Conservation (phyloP, 2,329 filamentous ascomycete genomes). For the Aspergillus terreus region DNA sequence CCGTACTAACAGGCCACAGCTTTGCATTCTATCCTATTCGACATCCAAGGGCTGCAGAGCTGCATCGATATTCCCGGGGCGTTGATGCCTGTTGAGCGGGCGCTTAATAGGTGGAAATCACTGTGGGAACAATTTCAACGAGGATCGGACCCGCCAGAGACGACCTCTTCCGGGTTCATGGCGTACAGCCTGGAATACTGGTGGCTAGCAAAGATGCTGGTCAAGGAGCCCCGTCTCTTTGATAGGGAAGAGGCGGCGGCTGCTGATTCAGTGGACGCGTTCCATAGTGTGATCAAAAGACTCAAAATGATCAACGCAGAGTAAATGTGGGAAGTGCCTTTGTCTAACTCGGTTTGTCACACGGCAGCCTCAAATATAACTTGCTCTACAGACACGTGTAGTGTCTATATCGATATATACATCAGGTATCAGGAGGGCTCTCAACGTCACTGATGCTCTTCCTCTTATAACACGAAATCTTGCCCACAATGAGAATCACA, state of each 20-base stretch:
- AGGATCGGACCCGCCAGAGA: not conserved
- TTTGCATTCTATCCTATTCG: constrained; percentile 1
- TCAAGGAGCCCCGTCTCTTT: not conserved
- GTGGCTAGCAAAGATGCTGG: constrained; percentile 1
- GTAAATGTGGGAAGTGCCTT: no score
- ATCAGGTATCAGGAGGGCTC: not conserved
- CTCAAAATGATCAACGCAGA: not conserved
- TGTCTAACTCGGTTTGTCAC: no score
- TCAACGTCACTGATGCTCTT: not conserved
- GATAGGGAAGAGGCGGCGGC: not conserved
- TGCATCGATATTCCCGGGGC: not conserved
- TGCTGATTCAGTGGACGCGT: not conserved
- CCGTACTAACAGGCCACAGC: not conserved
- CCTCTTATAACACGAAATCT: not conserved
- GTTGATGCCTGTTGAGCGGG: not conserved
- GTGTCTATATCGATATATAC: not conserved
- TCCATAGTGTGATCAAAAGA: not conserved
- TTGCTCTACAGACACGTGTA: no score
- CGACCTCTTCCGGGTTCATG: constrained; percentile 1
- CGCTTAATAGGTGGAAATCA: not conserved
- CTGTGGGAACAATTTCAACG: not conserved
- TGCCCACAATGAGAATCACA: not conserved
- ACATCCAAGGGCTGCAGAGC: not conserved
- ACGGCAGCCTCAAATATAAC: no score
- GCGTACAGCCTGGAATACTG: not conserved